Base-by-base conservation (phyloP, 108 stramenopile genomes). In the Fragilaria crotonensis region DNA sequence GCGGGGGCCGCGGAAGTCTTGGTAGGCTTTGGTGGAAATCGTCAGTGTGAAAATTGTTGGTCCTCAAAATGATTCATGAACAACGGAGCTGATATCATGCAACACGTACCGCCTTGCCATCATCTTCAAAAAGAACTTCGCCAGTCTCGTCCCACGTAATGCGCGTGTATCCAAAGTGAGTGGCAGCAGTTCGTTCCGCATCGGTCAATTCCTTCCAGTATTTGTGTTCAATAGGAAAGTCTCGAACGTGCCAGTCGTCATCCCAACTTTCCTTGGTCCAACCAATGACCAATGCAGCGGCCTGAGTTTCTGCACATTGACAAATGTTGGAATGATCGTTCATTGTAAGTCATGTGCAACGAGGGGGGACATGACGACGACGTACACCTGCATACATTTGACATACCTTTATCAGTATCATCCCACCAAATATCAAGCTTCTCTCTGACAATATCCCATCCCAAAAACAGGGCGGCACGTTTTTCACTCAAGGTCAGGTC, bases 191-290 rank as follows among this genome's bases (percentile, higher is more conserved):
- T 18, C 29, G 25, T 30, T 54, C 19, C 9, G 7, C 28, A 22
- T 54, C 54, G 4, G 54, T 54, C 28, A 54, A 11, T 9, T 54
- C 54, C 5, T 54, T 26, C 54, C 54, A 54, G 22, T 54, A 54
- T 30, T 18, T 11, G 28, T 54, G 49, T 19, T 50, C 49, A 25
- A 19, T 23, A 5, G 49, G 49, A 7, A 50, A 50, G 20, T 50
- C 49, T 9, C 23, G 22, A 19, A 50, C 7, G 7, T 50, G 22
- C 49, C 49, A 50, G 23, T 50, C 49, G 25, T 60, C 59, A 2
- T 60, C 59, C 61, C 61, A 62, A 19, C 20, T 62, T 19, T 62
- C 51, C 22, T 62, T 19, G 9, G 49, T 25, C 17, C 33, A 64
- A 28, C 63, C 52, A 64, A 64, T 46, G 27, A 52, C 28, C n/a